Conservation (phyloP, 257 asterid species). For the Mentha longifolia region DNA sequence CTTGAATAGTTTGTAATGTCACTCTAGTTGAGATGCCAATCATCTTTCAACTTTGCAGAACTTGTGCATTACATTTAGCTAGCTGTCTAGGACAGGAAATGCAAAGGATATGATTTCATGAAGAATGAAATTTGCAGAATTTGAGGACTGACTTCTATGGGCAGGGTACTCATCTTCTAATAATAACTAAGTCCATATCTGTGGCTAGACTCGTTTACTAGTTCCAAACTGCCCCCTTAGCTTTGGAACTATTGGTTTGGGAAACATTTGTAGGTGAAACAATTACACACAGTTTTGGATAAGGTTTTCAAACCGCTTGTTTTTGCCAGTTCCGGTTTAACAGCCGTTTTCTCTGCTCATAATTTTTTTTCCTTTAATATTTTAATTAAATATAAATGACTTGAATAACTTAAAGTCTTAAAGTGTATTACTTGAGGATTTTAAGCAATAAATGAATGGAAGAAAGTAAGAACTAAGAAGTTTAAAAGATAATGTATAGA, state of each 20-base stretch:
- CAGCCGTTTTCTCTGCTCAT: neutral
- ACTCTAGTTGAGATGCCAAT: slow-evolving; percentile 10
- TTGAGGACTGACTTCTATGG: neutral
- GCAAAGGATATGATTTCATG: neutral
- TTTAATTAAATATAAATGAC: neutral
- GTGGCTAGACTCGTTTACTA: neutral
- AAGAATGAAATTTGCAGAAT: neutral
- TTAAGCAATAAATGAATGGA: neutral
- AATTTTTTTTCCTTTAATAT: neutral
- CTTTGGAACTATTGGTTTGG: neutral
- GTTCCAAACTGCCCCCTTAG: neutral
- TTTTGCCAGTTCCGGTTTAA: neutral
- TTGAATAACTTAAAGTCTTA: neutral
- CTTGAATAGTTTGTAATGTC: neutral
- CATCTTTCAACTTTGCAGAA: neutral
- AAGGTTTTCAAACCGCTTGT: neutral
- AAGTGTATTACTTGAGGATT: neutral
- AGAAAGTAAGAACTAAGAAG: neutral
- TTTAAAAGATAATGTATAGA: no score
- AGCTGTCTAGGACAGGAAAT: neutral
- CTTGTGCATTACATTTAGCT: slow-evolving; percentile 7
- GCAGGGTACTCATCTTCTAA: neutral
- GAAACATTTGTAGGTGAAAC: neutral
- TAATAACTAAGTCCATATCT: neutral
- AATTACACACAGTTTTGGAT: neutral